A percentile compares a stretch with the other conserved stretches of the same genome.
Conservation (phyloP, 495 filamentous ascomycete genomes). For the Neurospora sp. region DNA sequence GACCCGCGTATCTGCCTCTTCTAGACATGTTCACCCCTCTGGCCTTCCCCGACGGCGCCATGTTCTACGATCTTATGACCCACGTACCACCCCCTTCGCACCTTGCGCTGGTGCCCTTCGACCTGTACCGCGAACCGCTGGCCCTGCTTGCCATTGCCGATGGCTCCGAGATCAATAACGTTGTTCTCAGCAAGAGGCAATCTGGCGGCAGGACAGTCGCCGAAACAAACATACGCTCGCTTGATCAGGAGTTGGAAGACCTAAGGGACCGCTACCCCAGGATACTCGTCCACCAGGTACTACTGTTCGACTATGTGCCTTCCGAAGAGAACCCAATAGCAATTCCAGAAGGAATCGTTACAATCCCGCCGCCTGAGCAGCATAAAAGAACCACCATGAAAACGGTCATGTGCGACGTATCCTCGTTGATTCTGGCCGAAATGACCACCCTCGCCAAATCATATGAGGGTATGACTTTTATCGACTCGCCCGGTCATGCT, state of each 20-base stretch:
- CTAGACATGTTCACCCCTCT: slow-evolving; percentile 91
- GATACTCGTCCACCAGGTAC: slow-evolving; percentile 63
- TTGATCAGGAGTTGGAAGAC: slow-evolving; percentile 59
- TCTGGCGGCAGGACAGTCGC: slow-evolving; percentile 36
- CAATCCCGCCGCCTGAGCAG: slow-evolving; percentile 60
- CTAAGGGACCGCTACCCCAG: slow-evolving; percentile 62
- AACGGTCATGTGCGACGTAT: slow-evolving; percentile 88
- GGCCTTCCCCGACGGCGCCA: slow-evolving; percentile 78
- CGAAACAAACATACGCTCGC: slow-evolving; percentile 37
- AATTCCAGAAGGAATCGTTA: slow-evolving; percentile 52
- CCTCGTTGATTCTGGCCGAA: slow-evolving; percentile 72
- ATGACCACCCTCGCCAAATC: slow-evolving; percentile 80
- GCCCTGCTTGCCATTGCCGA: slow-evolving; percentile 73
- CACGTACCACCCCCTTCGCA: slow-evolving; percentile 69
- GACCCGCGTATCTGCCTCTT: slow-evolving; percentile 17
- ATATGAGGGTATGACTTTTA: slow-evolving; percentile 64
- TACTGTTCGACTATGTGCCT: slow-evolving; percentile 64
- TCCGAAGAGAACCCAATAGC: slow-evolving; percentile 30
- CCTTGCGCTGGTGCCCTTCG: slow-evolving; percentile 71
- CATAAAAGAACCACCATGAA: slow-evolving; percentile 85
- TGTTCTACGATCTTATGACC: slow-evolving; percentile 83
- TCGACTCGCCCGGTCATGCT: slow-evolving; percentile 60
- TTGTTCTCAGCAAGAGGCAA: slow-evolving; percentile 33
- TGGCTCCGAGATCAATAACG: slow-evolving; percentile 46
- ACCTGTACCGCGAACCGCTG: slow-evolving; percentile 70